Conservation (phyloP, 2,329 filamentous ascomycete species). For the Calonectria pseudoreteaudii region DNA sequence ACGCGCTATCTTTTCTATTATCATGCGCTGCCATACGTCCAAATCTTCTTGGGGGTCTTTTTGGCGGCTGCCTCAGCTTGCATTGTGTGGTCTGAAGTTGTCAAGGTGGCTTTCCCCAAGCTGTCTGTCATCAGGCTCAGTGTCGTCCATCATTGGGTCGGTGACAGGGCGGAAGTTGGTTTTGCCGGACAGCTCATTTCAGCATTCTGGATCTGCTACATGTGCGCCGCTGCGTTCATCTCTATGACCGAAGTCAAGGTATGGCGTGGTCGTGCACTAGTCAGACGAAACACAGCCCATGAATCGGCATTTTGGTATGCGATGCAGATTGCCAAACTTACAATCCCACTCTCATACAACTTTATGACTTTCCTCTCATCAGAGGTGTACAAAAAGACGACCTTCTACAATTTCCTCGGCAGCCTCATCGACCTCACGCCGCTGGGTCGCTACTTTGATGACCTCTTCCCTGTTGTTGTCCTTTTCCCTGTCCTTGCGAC, state of each 20-base stretch:
- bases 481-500: constrained; percentile 87
- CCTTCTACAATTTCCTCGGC: constrained; percentile 90
- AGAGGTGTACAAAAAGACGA: constrained; percentile 78
- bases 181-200: constrained; percentile 89
- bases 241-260: constrained; percentile 94
- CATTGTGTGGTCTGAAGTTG: constrained; percentile 93
- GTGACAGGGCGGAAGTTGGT: constrained; percentile 79
- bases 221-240: constrained; percentile 89
- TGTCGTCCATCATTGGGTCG: constrained; percentile 80
- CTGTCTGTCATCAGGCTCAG: constrained; percentile 77
- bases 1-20: constrained; percentile 84
- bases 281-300: constrained; percentile 89
- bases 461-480: constrained; percentile 89
- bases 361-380: constrained; percentile 90
- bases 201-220: constrained; percentile 92
- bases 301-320: constrained; percentile 98
- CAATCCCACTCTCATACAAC: constrained; percentile 94
- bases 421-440: constrained; percentile 84
- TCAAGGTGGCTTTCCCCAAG: constrained; percentile 83
- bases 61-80: constrained; percentile 81
- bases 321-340: constrained; percentile 90
- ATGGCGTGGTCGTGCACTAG: constrained; percentile 95
- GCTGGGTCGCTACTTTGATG: constrained; percentile 85
- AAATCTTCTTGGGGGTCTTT: constrained; percentile 73
- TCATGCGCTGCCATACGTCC: constrained; percentile 76